Percentiles rank a stretch among this genome's conserved stretches.
Evolutionary conservation across 192 early-diverging fungal genomes (phyloP).

Genomic region (Coemansia sp.): DNA sequence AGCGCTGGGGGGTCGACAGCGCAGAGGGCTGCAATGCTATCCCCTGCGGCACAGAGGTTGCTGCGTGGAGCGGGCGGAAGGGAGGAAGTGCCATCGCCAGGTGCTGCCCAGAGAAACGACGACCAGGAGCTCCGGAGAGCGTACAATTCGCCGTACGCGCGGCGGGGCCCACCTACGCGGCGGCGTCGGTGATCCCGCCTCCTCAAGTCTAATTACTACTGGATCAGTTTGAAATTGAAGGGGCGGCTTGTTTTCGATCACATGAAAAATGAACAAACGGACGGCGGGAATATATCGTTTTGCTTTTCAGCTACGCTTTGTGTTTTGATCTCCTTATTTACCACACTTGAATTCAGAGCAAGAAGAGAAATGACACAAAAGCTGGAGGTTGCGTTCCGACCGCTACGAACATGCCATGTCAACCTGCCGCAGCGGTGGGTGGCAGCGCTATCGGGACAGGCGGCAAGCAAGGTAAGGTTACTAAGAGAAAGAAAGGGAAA

Average conservation of each 20-base stretch:
- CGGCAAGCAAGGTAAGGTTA: constrained; percentile 57
- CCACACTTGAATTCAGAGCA: too few species aligned
- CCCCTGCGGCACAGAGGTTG: constrained; percentile 40
- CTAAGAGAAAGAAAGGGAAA: neutral
- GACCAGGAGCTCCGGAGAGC: constrained; percentile 15
- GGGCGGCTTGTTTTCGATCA: too few species aligned
- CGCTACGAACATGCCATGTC: constrained; percentile 68
- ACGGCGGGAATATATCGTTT: too few species aligned
- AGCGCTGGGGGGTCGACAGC: neutral
- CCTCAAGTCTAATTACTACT: too few species aligned
- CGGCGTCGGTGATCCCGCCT: too few species aligned
- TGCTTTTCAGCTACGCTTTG: too few species aligned
- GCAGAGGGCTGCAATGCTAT: constrained; percentile 13
- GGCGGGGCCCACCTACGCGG: constrained; percentile 2
- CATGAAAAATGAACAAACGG: too few species aligned
- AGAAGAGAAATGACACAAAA: constrained; percentile 58
- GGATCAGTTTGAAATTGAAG: too few species aligned
- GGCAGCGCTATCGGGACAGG: constrained; percentile 64
- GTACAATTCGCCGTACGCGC: constrained; percentile 39
- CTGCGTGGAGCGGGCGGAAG: constrained; percentile 6
- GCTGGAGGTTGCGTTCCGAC: constrained; percentile 63
- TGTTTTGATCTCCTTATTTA: too few species aligned
- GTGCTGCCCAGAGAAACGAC: neutral
- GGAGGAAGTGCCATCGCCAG: neutral
- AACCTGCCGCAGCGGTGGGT: constrained; percentile 76